Evolutionary conservation across 768 basidiomycete species (phyloP).

Genomic region (Strobilomyces dryophilus): DNA sequence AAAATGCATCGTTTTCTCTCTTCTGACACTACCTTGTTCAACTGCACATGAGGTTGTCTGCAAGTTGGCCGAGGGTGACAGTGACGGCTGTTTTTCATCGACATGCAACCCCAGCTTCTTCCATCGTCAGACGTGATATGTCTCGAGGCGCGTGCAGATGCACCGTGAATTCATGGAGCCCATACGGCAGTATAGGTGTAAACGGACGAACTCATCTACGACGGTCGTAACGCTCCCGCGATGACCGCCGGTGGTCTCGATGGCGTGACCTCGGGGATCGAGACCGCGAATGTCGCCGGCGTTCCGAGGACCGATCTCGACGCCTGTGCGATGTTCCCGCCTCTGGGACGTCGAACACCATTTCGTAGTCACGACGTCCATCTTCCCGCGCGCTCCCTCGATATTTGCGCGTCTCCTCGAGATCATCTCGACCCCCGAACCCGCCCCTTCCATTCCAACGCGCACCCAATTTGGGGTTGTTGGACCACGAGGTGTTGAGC

Average conservation of each 20-base stretch:
- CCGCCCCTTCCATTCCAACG: conserved; percentile 35
- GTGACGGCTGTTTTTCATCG: no score
- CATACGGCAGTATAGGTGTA: no score
- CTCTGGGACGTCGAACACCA: conserved; percentile 82
- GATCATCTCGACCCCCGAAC: conserved; percentile 71
- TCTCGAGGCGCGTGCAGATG: no score
- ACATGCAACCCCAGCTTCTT: no score
- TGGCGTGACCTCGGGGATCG: conserved; percentile 21
- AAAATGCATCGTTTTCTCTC: conserved; percentile 17
- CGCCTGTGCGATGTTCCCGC: conserved; percentile 39
- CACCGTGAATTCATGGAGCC: no score
- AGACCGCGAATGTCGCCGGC: conserved; percentile 25
- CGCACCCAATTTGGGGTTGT: conserved; percentile 57
- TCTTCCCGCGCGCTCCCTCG: conserved; percentile 35
- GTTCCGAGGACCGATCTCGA: conserved; percentile 33
- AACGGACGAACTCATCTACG: not conserved
- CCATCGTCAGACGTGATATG: no score
- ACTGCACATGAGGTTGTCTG: no score
- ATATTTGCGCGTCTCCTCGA: conserved; percentile 70
- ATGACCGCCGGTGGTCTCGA: conserved; percentile 33
- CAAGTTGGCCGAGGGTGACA: no score
- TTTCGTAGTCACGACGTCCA: conserved; percentile 48
- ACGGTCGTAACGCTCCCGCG: conserved; percentile 29
- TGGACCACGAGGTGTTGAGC: conserved; percentile 79
- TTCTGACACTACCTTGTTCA: not conserved